A percentile compares a stretch with the other conserved stretches of the same genome.
These are phyloP conservation scores for Alloteropsis semialata DNA, from an alignment of 176 grass and related monocot species.

Conservation along the genomic window DNA sequence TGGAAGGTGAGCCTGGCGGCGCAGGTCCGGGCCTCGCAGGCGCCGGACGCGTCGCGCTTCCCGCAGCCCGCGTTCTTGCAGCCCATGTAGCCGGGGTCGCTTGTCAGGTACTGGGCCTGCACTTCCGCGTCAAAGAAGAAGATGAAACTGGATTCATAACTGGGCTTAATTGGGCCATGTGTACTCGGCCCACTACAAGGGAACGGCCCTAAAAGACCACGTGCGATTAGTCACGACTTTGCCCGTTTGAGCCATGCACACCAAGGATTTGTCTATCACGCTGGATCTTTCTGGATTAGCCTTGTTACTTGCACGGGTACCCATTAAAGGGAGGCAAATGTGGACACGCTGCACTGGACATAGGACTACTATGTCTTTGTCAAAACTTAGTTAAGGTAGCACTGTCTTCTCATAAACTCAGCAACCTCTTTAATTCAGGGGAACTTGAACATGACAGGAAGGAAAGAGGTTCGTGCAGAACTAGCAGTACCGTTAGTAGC, in stretches of 20 bases:
- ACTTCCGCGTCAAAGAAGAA: background rate
- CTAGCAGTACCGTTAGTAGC: background rate
- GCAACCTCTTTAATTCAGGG: background rate
- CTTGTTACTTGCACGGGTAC: background rate
- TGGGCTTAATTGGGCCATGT: background rate
- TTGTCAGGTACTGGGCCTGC: conserved; percentile 64
- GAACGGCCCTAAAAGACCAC: background rate
- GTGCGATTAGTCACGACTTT: background rate
- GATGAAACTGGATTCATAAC: background rate
- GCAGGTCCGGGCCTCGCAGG: conserved; percentile 50
- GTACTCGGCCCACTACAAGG: background rate
- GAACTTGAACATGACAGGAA: background rate
- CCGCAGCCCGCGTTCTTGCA: conserved; percentile 57
- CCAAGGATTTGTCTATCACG: background rate
- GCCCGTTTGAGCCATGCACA: background rate
- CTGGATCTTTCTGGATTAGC: background rate
- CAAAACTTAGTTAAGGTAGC: background rate
- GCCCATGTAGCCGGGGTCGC: conserved; percentile 47
- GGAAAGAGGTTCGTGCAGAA: background rate
- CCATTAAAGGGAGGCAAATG: conserved; percentile 10
- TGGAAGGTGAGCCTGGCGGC: conserved; percentile 66
- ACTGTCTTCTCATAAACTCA: background rate
- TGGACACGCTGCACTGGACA: background rate
- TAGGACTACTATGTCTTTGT: background rate
- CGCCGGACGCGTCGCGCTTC: conserved; percentile 13